phyloP scores from a whole-genome alignment of 495 filamentous ascomycete species.

The Aspergillus leporis region DNA sequence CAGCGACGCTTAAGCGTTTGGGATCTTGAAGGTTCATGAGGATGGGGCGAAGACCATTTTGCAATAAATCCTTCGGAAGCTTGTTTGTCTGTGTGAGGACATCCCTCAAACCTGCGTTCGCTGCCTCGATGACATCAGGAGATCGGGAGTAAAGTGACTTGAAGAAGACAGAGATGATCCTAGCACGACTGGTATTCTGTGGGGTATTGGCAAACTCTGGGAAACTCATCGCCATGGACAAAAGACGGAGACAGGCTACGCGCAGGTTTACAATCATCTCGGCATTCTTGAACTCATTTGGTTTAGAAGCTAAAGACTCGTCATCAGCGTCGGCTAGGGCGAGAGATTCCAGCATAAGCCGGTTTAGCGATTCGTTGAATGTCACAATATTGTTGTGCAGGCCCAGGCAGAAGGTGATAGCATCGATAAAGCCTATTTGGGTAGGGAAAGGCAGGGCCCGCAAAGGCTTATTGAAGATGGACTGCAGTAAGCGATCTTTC shows the following conservation, averaged over 20 bases:
- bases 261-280: constrained; percentile 89
- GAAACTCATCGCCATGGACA: constrained; percentile 90
- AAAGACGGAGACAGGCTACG: constrained; percentile 88
- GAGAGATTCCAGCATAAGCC: constrained; percentile 87
- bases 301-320: constrained; percentile 80
- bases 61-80: constrained; percentile 90
- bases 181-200: constrained; percentile 71
- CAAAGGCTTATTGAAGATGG: constrained; percentile 93
- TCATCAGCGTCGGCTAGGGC: constrained; percentile 92
- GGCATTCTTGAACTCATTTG: constrained; percentile 84
- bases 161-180: constrained; percentile 95
- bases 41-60: constrained; percentile 91
- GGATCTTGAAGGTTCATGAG: constrained; percentile 95
- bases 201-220: constrained; percentile 75
- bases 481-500: constrained; percentile 78
- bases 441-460: constrained; percentile 86
- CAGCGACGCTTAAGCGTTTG: constrained; percentile 82
- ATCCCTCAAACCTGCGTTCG: constrained; percentile 80
- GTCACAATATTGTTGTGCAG: constrained; percentile 82
- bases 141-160: constrained; percentile 93
- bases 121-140: constrained; percentile 88
- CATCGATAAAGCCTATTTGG: constrained; percentile 98
- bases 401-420: constrained; percentile 88
- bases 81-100: constrained; percentile 88
- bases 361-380: constrained; percentile 87